phyloP scores from a whole-genome alignment of 345 rosid genomes.

The Rhodomyrtus tomentosa region DNA sequence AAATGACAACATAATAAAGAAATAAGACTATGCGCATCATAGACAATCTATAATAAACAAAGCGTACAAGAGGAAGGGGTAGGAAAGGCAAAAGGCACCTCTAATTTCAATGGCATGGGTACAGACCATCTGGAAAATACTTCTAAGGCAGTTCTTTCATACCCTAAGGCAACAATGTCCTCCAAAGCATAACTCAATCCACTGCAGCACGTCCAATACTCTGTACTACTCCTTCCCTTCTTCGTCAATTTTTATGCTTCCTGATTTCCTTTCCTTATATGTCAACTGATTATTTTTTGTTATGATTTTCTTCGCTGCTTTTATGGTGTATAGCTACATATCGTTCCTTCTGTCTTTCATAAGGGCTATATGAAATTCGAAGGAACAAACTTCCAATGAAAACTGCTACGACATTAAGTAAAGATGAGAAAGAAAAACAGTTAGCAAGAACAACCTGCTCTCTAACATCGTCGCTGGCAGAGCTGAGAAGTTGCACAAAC shows the following conservation, averaged over 20 bases:
- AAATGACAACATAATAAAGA: background rate
- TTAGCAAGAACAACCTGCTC: slow-evolving; percentile 48
- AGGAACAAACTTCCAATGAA: background rate
- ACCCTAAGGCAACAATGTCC: background rate
- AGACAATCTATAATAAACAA: background rate
- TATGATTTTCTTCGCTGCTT: background rate
- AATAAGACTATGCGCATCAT: background rate
- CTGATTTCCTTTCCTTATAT: background rate
- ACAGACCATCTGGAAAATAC: background rate
- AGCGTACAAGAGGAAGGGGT: background rate
- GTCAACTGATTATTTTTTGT: background rate
- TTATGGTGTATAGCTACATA: background rate
- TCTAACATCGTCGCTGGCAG: slow-evolving; percentile 76
- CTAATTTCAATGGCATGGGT: background rate
- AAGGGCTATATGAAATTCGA: background rate
- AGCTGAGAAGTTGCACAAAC: slow-evolving; percentile 72
- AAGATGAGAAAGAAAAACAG: background rate
- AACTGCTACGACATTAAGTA: background rate
- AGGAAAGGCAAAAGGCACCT: background rate
- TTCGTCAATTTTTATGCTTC: background rate
- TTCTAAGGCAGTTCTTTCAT: background rate
- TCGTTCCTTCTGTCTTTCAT: background rate
- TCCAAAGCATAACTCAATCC: background rate
- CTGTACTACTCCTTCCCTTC: background rate
- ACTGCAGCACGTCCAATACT: background rate